These are phyloP conservation scores for Stropharia rugosoannulata DNA, from an alignment of 768 basidiomycete species.

Conservation along the genomic window DNA sequence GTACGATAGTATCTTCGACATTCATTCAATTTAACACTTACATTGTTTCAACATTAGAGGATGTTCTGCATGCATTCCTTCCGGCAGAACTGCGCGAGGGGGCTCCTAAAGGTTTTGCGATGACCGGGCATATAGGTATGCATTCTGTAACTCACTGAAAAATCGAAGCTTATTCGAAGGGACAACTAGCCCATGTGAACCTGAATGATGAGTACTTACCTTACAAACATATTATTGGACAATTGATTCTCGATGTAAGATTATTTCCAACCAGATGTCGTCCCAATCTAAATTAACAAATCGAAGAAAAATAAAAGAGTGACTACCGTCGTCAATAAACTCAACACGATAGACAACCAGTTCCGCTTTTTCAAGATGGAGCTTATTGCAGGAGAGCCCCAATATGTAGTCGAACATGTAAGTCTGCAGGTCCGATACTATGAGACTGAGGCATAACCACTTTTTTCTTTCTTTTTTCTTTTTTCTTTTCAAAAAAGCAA, in stretches of 20 bases:
- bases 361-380: constrained; percentile 98
- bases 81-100: constrained; percentile 77
- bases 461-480: neutral
- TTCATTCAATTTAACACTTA: neutral
- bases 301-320: constrained; percentile 81
- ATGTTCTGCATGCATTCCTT: constrained; percentile 79
- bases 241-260: constrained; percentile 87
- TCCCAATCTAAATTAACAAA: neutral
- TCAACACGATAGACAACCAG: constrained; percentile 78
- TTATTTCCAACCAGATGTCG: constrained; percentile 4
- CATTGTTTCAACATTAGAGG: constrained; percentile 46
- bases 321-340: constrained; percentile 93
- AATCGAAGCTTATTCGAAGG: neutral
- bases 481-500: constrained; percentile 56
- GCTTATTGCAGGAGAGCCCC: constrained; percentile 84
- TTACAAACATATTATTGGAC: constrained; percentile 88
- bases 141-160: neutral
- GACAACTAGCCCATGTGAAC: constrained; percentile 79
- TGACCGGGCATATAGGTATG: constrained; percentile 88
- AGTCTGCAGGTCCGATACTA: constrained; percentile 27
- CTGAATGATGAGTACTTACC: constrained; percentile 88
- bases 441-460: neutral
- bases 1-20: constrained; percentile 33
- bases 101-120: constrained; percentile 84
- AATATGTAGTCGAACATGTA: constrained; percentile 88